Base-by-base conservation (phyloP, 768 basidiomycete genomes). In the Stropharia rugosoannulata region DNA sequence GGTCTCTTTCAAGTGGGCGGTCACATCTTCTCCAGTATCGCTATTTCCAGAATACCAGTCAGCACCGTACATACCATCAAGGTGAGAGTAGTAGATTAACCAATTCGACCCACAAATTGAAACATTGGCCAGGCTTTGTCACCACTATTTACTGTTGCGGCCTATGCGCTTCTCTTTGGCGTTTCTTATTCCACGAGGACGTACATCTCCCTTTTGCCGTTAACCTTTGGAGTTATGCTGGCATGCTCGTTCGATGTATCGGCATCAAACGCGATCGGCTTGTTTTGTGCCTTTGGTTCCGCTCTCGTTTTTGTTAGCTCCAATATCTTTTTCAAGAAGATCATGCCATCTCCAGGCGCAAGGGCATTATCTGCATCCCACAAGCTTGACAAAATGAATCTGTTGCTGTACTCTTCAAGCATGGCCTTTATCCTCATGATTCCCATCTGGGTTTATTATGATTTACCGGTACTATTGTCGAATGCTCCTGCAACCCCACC, bases 11-110 rank as follows among this genome's bases (percentile, higher is more conserved):
- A 99, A 73, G 95, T 99, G 35, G 93, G 88, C 6, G 97, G 97
- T 1, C 97, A 99, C 69, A 93, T 99, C 65, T 98, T 97, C 69
- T 95, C 95, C 15, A 96, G 94, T 63, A 88, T 99, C 75, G 97
- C 97, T 10, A 99, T 98, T 51, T 93, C 95, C 47, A 80, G 94
- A 49, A 96, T 98, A 58, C 93, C 91, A 2, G 97, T 99, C 56
- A 94, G 91, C 75, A 99, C 97, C 0, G 95, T 98, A 12, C 97
- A 99, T 70, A 98, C 96, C 45, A 98, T 98, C 73, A 99, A 99
- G 87, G 96, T 96, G 64, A 62, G 80, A 68, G 47, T 45, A 47
- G 38, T 10, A 53, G 9, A 32, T 32, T 59, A n/a, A 29, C 38
- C 35, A 49, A 27, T 13, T 39, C 13, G 10, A 12, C 9, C 4